phyloP scores from a whole-genome alignment of 345 rosid genomes.

The Camelina sativa region DNA sequence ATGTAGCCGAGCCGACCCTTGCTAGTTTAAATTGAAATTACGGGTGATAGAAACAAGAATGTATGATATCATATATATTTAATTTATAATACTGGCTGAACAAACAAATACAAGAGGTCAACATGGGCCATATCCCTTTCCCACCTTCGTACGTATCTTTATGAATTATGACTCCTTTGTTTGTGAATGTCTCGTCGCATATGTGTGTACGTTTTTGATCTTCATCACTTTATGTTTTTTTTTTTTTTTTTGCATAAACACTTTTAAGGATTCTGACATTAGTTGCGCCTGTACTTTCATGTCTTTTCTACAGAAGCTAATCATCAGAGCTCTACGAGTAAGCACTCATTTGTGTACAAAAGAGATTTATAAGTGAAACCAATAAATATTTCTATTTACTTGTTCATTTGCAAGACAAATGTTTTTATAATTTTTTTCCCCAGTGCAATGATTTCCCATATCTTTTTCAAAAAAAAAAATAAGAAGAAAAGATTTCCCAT shows the following conservation, averaged over 20 bases:
- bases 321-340: too few species aligned
- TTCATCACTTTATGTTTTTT: conserved; percentile 13
- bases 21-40: conserved; percentile 6
- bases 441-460: too few species aligned
- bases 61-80: background rate
- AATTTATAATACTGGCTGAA: background rate
- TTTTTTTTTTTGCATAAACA: background rate
- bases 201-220: conserved; percentile 2
- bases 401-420: too few species aligned
- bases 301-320: too few species aligned
- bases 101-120: background rate
- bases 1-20: conserved; percentile 2
- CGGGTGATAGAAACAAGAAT: background rate
- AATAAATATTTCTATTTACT: too few species aligned
- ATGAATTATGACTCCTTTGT: background rate
- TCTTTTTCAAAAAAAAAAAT: too few species aligned
- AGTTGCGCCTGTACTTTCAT: background rate
- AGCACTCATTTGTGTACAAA: too few species aligned
- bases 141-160: conserved; percentile 12
- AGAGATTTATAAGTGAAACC: too few species aligned
- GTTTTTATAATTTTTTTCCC: too few species aligned
- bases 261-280: background rate
- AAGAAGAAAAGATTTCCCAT: too few species aligned
- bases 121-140: conserved; percentile 1
- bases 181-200: conserved; percentile 14